Conservation (phyloP, 257 asterid genomes). For the Solanum paucissectum region DNA sequence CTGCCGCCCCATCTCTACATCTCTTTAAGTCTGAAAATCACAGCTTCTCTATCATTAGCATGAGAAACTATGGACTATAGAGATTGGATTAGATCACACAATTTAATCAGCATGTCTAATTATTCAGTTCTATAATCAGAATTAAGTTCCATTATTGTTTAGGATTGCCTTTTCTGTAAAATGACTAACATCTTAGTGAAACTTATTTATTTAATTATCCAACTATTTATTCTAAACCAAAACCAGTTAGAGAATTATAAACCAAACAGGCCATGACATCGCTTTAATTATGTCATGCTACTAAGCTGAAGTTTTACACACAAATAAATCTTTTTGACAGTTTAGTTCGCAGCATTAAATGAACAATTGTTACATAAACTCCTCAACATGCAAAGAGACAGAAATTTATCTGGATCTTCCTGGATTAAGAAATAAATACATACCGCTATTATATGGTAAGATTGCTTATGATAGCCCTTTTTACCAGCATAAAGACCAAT, state of each 20-base stretch:
- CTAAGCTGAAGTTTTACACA: not conserved
- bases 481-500: conserved; percentile 59
- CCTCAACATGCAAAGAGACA: not conserved
- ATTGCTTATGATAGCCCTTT: conserved; percentile 73
- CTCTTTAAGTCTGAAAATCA: not conserved
- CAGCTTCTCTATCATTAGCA: not conserved
- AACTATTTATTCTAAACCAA: not conserved
- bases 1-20: not conserved
- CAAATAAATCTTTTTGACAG: too few species aligned
- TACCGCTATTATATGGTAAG: conserved; percentile 46
- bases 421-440: not conserved
- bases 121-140: not conserved
- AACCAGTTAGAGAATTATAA: not conserved
- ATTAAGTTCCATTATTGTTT: not conserved
- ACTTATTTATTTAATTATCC: not conserved
- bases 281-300: not conserved
- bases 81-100: not conserved
- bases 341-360: not conserved
- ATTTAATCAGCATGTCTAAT: not conserved
- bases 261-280: not conserved
- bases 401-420: not conserved
- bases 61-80: not conserved
- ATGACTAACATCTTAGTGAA: not conserved
- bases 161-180: not conserved
- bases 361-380: not conserved